Base-by-base conservation (phyloP, 75 land plant genomes). In the Chamaecyparis obtusa region DNA sequence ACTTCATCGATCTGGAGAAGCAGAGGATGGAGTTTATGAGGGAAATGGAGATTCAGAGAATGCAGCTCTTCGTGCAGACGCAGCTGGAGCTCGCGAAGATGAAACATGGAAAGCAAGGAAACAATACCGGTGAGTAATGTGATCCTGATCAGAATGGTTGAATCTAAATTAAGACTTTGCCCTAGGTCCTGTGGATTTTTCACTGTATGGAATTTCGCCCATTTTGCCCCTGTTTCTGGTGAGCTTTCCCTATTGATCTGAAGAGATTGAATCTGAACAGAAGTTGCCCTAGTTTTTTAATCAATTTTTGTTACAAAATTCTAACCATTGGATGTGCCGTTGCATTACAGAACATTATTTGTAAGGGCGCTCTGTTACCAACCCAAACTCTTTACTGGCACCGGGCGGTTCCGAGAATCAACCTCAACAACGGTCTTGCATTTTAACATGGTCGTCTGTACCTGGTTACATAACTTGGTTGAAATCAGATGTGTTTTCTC, bases 11-110 rank as follows among this genome's bases (percentile, higher is more conserved):
- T 83, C 88, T 96, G 91, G 97, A 96, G 90, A 93, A 91, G 93
- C 94, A 92, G 84, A 88, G 97, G 87, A 93, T 96, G 97, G 93
- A 87, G 46, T 94, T 96, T 83, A 87, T 89, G 46, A 92, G 91
- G 90, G 96, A 94, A 75, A 71, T 96, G 55, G 97, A 96, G 91
- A 51, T 94, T 88, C 97, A 96, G 89, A 88, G 97, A 46, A 91
- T 96, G 92, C 93, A 96, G 91, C 90, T 93, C 48, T 92, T 94
- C 80, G 84, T 93, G 93, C 93, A 94, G 91, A 93, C 92, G 0
- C 97, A 96, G 87, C 64, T 94, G 87, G 97, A 96, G 95, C 90
- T 95, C 35, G 89, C 93, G 3, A 90, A 95, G 90, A 76, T 95
- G 86, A 93, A 91, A 86, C 90, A 90, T 33, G 84, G 81, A 56